These are phyloP conservation scores for Fusarium dimerum DNA, from an alignment of 2,329 filamentous ascomycete species.

Conservation along the genomic window DNA sequence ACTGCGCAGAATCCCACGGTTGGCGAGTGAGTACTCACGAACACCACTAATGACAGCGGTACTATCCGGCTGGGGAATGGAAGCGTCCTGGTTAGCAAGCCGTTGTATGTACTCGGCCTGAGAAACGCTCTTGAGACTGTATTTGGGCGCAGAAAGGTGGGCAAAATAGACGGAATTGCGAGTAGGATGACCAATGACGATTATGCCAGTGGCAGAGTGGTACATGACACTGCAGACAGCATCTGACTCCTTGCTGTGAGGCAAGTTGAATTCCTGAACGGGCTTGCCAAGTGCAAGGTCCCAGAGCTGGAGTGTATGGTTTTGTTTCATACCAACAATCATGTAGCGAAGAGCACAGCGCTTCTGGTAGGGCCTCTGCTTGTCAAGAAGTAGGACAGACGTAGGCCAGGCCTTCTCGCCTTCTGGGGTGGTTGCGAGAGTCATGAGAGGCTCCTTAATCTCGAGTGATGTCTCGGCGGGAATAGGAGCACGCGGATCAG, in stretches of 20 bases:
- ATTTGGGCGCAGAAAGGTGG: conserved; percentile 90
- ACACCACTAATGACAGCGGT: conserved; percentile 98
- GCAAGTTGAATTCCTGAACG: conserved; percentile 95
- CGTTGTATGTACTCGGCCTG: conserved; percentile 87
- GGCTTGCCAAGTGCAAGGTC: conserved; percentile 93
- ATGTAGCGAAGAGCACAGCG: conserved; percentile 89
- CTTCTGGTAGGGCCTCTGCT: conserved; percentile 89
- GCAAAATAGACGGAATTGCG: conserved; percentile 98
- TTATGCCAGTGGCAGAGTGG: conserved; percentile 87
- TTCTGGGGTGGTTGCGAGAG: conserved; percentile 81
- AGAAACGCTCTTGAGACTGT: conserved; percentile 78
- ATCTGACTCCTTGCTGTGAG: conserved; percentile 93
- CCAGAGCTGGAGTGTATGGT: conserved; percentile 98
- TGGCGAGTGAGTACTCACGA: conserved; percentile 88
- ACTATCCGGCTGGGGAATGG: conserved; percentile 82
- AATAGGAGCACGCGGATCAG: conserved; percentile 51
- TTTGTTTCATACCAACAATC: conserved; percentile 97
- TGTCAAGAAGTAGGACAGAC: conserved; percentile 93
- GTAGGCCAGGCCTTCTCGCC: conserved; percentile 96
- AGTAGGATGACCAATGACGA: conserved; percentile 93
- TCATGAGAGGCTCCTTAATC: conserved; percentile 83
- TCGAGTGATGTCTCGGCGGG: conserved; percentile 65
- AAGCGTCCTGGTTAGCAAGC: conserved; percentile 69
- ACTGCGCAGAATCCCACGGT: conserved; percentile 84
- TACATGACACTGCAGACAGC: conserved; percentile 98